Evolutionary conservation across 768 basidiomycete genomes (phyloP).

Genomic region (Pleurotus eryngii): DNA sequence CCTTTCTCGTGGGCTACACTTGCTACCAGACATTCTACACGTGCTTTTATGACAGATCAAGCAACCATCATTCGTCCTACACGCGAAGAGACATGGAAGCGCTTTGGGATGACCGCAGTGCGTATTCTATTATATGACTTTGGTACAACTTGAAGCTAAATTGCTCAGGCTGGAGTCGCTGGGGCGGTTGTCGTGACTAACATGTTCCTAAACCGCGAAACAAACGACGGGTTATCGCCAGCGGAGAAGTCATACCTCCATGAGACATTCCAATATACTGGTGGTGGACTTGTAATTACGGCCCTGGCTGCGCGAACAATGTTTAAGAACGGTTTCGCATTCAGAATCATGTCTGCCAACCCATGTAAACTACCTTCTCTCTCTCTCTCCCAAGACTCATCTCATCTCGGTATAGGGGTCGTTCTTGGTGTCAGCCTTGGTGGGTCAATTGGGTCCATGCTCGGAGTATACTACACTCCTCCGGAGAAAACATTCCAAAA

Average conservation of each 20-base stretch:
- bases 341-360: constrained; percentile 78
- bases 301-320: constrained; percentile 77
- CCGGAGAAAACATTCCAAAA: constrained; percentile 76
- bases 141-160: not conserved
- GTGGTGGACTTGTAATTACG: constrained; percentile 72
- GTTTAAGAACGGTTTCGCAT: constrained; percentile 65
- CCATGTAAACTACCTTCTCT: constrained; percentile 51
- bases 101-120: constrained; percentile 49
- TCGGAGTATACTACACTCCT: constrained; percentile 74
- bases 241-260: constrained; percentile 70
- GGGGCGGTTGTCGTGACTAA: constrained; percentile 65
- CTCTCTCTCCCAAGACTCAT: not conserved
- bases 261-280: constrained; percentile 81
- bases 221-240: constrained; percentile 58
- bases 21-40: constrained; percentile 27
- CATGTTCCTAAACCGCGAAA: constrained; percentile 73
- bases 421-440: constrained; percentile 79
- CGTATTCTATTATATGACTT: constrained; percentile 14
- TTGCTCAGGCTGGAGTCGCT: constrained; percentile 61
- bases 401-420: constrained; percentile 45
- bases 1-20: constrained; percentile 13
- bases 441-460: constrained; percentile 82
- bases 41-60: constrained; percentile 49
- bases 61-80: constrained; percentile 32
- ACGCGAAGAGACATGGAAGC: constrained; percentile 40